phyloP scores from a whole-genome alignment of 2,329 filamentous ascomycete species.

The Scedosporium boydii region DNA sequence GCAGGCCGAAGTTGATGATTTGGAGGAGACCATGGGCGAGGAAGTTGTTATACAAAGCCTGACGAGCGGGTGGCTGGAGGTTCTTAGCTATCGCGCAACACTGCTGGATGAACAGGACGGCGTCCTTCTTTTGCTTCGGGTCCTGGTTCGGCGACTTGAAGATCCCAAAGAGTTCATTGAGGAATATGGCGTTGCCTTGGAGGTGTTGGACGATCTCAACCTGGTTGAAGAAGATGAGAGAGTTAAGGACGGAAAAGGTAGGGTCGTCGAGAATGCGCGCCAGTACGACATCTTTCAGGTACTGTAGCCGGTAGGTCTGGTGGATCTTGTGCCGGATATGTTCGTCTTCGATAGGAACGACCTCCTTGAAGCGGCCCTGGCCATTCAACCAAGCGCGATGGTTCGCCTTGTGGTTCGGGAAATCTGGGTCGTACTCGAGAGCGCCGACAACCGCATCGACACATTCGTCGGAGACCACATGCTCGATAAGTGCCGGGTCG shows the following conservation, averaged over 20 bases:
- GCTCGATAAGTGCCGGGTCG: conserved; percentile 89
- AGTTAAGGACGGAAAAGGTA: conserved; percentile 95
- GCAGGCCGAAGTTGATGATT: conserved; percentile 86
- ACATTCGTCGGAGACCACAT: conserved; percentile 80
- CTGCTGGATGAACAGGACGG: conserved; percentile 92
- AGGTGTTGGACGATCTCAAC: conserved; percentile 95
- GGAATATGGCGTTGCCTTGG: conserved; percentile 68
- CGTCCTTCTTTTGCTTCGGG: conserved; percentile 75
- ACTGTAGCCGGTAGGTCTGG: conserved; percentile 90
- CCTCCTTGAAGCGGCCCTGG: conserved; percentile 87
- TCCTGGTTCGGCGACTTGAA: conserved; percentile 60
- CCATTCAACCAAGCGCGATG: conserved; percentile 88
- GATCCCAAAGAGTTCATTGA: conserved; percentile 80
- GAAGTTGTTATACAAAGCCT: conserved; percentile 81
- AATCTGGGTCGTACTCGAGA: conserved; percentile 95
- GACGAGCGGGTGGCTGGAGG: conserved; percentile 72
- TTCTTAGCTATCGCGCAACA: conserved; percentile 93
- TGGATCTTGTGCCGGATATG: conserved; percentile 84
- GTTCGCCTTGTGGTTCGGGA: conserved; percentile 94
- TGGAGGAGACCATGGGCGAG: conserved; percentile 76
- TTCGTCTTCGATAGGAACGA: conserved; percentile 81
- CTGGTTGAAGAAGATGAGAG: conserved; percentile 97
- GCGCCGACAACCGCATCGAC: conserved; percentile 90
- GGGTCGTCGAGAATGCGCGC: conserved; percentile 94
- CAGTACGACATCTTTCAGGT: conserved; percentile 96